phyloP scores from a whole-genome alignment of 2,329 filamentous ascomycete species.

The Epichloe gansuensis region DNA sequence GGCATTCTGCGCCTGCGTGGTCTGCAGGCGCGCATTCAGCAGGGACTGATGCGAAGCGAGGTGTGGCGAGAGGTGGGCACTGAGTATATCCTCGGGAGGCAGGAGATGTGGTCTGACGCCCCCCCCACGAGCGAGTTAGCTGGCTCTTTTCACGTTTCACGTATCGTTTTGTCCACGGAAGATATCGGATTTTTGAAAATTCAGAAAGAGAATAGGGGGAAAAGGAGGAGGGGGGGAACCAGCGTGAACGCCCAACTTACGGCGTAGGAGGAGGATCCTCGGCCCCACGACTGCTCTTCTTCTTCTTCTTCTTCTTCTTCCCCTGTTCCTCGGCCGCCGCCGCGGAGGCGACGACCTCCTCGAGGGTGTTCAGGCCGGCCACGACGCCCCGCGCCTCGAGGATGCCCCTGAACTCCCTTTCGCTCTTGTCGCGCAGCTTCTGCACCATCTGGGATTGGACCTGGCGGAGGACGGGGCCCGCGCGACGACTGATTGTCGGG shows the following conservation, averaged over 20 bases:
- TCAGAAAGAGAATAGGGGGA: too few species aligned
- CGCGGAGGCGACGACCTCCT: constrained; percentile 41
- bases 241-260: too few species aligned
- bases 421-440: constrained; percentile 39
- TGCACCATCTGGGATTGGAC: constrained; percentile 47
- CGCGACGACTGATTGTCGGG: constrained; percentile 41
- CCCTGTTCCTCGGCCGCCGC: constrained; percentile 13
- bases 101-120: constrained; percentile 41
- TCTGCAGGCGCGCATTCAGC: constrained; percentile 44
- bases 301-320: background rate
- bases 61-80: constrained; percentile 41
- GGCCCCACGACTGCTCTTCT: background rate
- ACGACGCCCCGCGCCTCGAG: constrained; percentile 39
- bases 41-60: constrained; percentile 39
- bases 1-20: constrained; percentile 43
- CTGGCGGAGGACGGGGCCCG: constrained; percentile 37
- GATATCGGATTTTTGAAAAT: too few species aligned
- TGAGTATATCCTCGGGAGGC: constrained; percentile 36
- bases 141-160: too few species aligned
- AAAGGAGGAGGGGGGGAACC: too few species aligned
- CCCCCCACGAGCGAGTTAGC: background rate
- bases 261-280: too few species aligned
- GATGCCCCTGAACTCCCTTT: constrained; percentile 45
- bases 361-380: constrained; percentile 44
- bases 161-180: too few species aligned